phyloP scores from a whole-genome alignment of 768 basidiomycete genomes.

The Hysterangium stoloniferum region DNA sequence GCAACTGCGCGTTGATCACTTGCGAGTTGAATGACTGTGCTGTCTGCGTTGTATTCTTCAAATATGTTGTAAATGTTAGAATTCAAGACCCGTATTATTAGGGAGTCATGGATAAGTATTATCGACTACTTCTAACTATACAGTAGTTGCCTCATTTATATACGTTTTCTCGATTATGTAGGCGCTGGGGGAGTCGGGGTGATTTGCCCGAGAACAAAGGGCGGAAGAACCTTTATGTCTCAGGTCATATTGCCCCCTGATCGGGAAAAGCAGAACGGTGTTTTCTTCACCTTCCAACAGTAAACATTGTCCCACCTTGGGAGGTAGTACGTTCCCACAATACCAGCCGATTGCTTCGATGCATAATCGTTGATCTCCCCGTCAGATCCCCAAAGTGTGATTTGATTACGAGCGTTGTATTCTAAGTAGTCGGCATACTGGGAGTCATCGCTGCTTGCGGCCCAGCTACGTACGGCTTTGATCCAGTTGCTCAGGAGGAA shows the following conservation, averaged over 20 bases:
- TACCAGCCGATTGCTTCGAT: constrained; percentile 36
- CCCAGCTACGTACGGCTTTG: constrained; percentile 24
- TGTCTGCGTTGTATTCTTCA: constrained; percentile 23
- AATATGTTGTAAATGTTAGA: constrained; percentile 28
- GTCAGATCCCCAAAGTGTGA: constrained; percentile 36
- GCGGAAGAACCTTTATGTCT: no score
- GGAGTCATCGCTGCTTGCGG: constrained; percentile 17
- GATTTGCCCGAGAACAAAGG: no score
- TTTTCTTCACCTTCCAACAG: no score
- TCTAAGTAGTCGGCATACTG: constrained; percentile 30
- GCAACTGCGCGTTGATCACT: constrained; percentile 19
- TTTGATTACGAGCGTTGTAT: constrained; percentile 34
- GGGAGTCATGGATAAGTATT: no score
- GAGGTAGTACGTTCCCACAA: constrained; percentile 30
- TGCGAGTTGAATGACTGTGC: constrained; percentile 25
- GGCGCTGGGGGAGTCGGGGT: no score
- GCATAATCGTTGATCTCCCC: constrained; percentile 37
- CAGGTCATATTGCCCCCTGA: no score
- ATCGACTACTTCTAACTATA: no score
- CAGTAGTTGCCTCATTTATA: no score
- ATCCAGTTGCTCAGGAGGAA: constrained; percentile 33
- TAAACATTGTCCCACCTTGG: constrained; percentile 29
- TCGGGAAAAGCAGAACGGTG: no score
- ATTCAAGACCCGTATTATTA: no score
- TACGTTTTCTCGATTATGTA: no score